Evolutionary conservation across 2,329 filamentous ascomycete species (phyloP), one percentile per base, ranked within the genome.

Genomic region (Calcarisporium arbuscula): DNA sequence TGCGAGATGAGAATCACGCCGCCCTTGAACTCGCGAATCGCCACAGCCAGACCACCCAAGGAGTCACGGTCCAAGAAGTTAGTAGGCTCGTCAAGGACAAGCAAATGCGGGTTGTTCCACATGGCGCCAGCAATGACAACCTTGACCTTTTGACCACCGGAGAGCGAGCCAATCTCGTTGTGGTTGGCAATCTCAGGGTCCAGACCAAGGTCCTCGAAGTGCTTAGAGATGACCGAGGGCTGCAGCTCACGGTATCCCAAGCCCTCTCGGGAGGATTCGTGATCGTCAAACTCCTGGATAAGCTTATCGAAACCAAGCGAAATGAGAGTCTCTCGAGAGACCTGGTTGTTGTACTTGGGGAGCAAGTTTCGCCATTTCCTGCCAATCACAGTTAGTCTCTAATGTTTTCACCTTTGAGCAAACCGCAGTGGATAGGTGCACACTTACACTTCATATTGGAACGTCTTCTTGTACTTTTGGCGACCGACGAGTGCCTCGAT

Each of bases 41-140:
- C 92, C 26, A 95, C 88, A n/a, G 92, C 89, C 36, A 98, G 77
- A 61, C 90, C 92, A 55, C 92, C 94, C 14, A 98, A 81, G 12
- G 89, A 95, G 66, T 98, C 92, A 51, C 92, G 88, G 57, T 98
- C 92, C 70, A 98, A 80, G 76, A 95, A 98, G 70, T 98, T 98
- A 59, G 92, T 96, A 39, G 92, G 92, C 67, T 98, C 90, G 74
- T 98, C 92, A 17, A 98, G 82, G 31, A 98, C 92, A 42, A 98
- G 78, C 53, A 98, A 67, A 68, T 98, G 92, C 1, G 92, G 92
- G 70, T 96, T 96, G 69, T 96, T 95, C 89, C 89, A 95, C 87
- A 94, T 94, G 50, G 88, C 86, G 53, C 86, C 86, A 4, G 87
- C 92, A 49, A 98, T 80, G 44, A 98, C 92, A 30, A 98, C 92